Evolutionary conservation across 768 basidiomycete genomes (phyloP).

Genomic region (Podaxis mareebaensis): DNA sequence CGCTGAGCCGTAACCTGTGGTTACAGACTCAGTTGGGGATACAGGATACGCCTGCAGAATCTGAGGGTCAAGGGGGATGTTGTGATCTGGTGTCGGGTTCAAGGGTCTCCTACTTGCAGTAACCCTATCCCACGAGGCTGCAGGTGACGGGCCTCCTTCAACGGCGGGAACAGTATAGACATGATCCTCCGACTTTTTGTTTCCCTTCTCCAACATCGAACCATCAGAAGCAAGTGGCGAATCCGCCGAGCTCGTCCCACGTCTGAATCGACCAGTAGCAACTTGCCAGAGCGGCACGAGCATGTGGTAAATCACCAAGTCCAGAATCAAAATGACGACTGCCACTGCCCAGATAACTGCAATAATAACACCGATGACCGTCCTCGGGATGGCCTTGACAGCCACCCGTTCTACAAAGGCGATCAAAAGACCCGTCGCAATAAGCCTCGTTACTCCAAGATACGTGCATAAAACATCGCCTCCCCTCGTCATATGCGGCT

Average conservation of each 20-base stretch:
- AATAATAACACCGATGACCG: slow-evolving; percentile 75
- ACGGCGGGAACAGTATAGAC: not conserved
- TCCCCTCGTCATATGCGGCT: slow-evolving; percentile 67
- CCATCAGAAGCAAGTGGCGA: slow-evolving; percentile 27
- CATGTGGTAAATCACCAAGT: slow-evolving; percentile 55
- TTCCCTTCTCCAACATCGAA: slow-evolving; percentile 43
- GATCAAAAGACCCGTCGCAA: slow-evolving; percentile 71
- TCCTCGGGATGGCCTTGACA: slow-evolving; percentile 75
- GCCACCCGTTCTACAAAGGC: slow-evolving; percentile 70
- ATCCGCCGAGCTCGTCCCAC: slow-evolving; percentile 14
- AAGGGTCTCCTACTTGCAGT: slow-evolving; percentile 35
- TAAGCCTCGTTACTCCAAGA: slow-evolving; percentile 65
- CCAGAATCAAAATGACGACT: slow-evolving; percentile 67
- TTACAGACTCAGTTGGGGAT: slow-evolving; percentile 35
- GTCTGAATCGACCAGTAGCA: not conserved
- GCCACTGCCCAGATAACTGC: slow-evolving; percentile 73
- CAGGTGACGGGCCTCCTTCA: slow-evolving; percentile 1
- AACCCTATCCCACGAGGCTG: slow-evolving; percentile 17
- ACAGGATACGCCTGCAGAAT: slow-evolving; percentile 47
- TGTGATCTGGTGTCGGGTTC: slow-evolving; percentile 57
- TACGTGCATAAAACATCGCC: slow-evolving; percentile 71
- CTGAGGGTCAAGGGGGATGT: slow-evolving; percentile 38
- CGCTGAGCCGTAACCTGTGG: slow-evolving; percentile 30
- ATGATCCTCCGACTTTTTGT: slow-evolving; percentile 2
- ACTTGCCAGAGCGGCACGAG: slow-evolving; percentile 30